phyloP scores from a whole-genome alignment of 2,329 filamentous ascomycete species.

The Atkinsonella texensis region DNA sequence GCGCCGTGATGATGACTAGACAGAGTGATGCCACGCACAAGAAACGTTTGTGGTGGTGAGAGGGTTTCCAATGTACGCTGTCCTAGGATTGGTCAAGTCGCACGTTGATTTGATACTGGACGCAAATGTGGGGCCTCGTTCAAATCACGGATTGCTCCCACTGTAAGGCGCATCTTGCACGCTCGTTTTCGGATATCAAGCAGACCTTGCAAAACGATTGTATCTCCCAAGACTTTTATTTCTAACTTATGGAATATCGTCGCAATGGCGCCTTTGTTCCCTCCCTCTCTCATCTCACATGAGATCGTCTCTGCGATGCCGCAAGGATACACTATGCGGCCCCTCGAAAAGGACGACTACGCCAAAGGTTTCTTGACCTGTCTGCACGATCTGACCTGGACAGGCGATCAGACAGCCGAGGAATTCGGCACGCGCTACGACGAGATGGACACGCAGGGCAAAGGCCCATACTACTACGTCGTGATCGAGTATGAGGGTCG shows the following conservation, averaged over 20 bases:
- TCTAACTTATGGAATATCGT: background rate
- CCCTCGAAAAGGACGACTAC: slow-evolving; percentile 57
- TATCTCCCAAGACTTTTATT: too few species aligned
- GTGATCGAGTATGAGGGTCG: slow-evolving; percentile 51
- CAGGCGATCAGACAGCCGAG: slow-evolving; percentile 56
- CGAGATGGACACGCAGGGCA: slow-evolving; percentile 30
- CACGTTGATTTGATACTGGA: too few species aligned
- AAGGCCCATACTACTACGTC: slow-evolving; percentile 54
- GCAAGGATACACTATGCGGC: slow-evolving; percentile 57
- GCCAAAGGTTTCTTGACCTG: slow-evolving; percentile 62
- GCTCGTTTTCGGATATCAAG: too few species aligned
- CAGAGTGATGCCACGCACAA: too few species aligned
- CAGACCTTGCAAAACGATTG: too few species aligned
- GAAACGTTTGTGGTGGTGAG: too few species aligned
- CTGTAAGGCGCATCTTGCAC: too few species aligned
- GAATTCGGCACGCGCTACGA: slow-evolving; percentile 59
- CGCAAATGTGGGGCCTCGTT: too few species aligned
- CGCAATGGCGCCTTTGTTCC: slow-evolving; percentile 41
- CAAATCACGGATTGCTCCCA: too few species aligned
- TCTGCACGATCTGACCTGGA: slow-evolving; percentile 62
- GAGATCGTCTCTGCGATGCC: slow-evolving; percentile 50
- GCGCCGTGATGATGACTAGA: too few species aligned
- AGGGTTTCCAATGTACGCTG: too few species aligned
- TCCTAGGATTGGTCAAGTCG: too few species aligned
- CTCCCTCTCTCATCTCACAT: slow-evolving; percentile 51